phyloP scores from a whole-genome alignment of 1,284 basidiomycete species.

The Malassezia psittaci region DNA sequence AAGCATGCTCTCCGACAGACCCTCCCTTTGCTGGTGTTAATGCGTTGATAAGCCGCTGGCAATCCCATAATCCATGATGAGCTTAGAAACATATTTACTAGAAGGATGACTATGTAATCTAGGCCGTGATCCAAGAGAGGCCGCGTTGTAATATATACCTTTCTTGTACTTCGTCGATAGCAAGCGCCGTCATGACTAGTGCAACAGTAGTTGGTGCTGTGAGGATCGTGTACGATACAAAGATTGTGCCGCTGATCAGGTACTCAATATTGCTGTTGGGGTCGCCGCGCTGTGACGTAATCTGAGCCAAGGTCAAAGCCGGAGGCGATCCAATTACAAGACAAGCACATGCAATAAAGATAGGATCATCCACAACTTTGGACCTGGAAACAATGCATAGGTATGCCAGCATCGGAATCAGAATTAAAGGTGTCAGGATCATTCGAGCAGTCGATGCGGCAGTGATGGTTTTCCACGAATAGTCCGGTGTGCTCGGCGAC shows the following conservation, averaged over 20 bases:
- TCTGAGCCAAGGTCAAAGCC: conserved; percentile 56
- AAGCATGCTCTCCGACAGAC: background rate
- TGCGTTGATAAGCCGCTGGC: conserved; percentile 12
- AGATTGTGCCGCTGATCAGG: conserved; percentile 58
- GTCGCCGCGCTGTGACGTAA: conserved; percentile 63
- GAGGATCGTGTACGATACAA: conserved; percentile 38
- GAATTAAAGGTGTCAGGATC: conserved; percentile 68
- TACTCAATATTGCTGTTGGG: conserved; percentile 81
- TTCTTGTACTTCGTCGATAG: conserved; percentile 29
- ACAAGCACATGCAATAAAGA: conserved; percentile 70
- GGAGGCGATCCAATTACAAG: conserved; percentile 68
- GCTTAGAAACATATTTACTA: background rate
- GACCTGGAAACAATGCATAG: conserved; percentile 20
- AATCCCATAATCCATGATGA: background rate
- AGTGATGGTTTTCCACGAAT: conserved; percentile 60
- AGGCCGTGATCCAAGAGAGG: background rate
- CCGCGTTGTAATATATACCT: background rate
- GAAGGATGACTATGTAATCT: background rate
- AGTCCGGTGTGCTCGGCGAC: background rate
- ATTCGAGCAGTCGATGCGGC: conserved; percentile 70
- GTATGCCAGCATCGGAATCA: conserved; percentile 50
- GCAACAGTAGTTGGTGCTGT: conserved; percentile 39
- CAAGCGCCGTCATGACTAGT: conserved; percentile 34
- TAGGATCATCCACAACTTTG: conserved; percentile 54
- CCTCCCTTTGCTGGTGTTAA: conserved; percentile 2